Base-by-base conservation (phyloP, 306 rosid genomes). In the Sicyos baderoa region DNA sequence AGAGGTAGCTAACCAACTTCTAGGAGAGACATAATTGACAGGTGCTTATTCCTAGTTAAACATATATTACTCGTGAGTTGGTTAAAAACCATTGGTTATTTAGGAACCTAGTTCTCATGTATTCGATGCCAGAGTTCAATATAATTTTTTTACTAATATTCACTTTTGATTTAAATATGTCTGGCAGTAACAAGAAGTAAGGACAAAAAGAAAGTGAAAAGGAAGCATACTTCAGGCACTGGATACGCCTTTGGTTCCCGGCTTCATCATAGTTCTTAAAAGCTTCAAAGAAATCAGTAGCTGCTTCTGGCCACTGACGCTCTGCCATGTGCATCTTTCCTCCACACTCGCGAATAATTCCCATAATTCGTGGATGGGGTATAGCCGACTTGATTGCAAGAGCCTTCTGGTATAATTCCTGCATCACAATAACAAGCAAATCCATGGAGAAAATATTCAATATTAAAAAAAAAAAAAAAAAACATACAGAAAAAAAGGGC, bases 311-410 rank as follows among this genome's bases (percentile, higher is more conserved):
- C 99, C 99, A 93, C 72, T 90, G 99, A 67, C 97, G 94, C 89
- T 93, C 99, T 23, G 97, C 91, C 99, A 93, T 93, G 66, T 93
- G 96, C 99, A 93, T 93, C 82, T 93, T 93, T 55, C 99, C 99
- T 71, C 99, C 99, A 70, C 97, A 93, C 80, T 93, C 99, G 53
- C 89, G 94, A 77, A 93, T 93, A 72, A 93, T 93, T 49, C 99
- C 99, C 97, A 93, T 93, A 56, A 93, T 93, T 70, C 99, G 83
- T 59, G 99, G 99, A 90, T 93, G 97, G 77, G 97, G 99, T 74
- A 93, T 93, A 37, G 99, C 99, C 48, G 99, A 93, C 87, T 93
- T 93, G 72, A 93, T 90, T 32, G 94, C 89, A 51, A 93, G 97
- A 54, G 99, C 99, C 78, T 88, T 90, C 78, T 82, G 99, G 85